These are phyloP conservation scores for Magnolia officinalis DNA, from an alignment of 164 flowering plant genomes.

Conservation along the genomic window DNA sequence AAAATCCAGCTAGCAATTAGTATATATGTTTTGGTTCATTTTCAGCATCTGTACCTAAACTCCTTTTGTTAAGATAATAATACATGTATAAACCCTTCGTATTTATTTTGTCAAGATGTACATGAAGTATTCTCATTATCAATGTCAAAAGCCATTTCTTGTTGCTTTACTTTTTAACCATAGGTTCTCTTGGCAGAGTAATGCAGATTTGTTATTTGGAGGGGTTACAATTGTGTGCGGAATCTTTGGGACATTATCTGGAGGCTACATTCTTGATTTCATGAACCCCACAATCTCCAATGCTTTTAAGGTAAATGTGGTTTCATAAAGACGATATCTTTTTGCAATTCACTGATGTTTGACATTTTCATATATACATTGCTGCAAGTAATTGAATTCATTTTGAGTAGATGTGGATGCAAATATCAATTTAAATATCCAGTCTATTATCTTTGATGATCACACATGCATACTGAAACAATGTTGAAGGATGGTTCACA, in stretches of 20 bases:
- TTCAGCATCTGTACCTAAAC: too few species aligned
- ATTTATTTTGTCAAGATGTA: neutral
- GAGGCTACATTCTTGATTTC: conserved; percentile 70
- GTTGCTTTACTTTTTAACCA: neutral
- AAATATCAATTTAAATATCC: neutral
- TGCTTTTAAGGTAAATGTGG: conserved; percentile 73
- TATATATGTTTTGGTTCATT: too few species aligned
- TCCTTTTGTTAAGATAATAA: neutral
- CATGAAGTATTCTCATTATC: neutral
- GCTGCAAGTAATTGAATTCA: neutral
- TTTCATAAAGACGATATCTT: neutral
- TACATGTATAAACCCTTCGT: neutral
- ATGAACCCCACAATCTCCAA: conserved; percentile 64
- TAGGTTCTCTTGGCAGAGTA: conserved; percentile 35
- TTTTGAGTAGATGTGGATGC: neutral
- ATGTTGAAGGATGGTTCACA: too few species aligned
- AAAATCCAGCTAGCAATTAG: too few species aligned
- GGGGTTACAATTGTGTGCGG: conserved; percentile 82
- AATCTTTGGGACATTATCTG: conserved; percentile 77
- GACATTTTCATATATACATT: neutral
- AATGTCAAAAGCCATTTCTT: neutral
- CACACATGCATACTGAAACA: neutral
- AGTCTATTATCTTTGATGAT: neutral
- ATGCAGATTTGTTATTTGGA: conserved; percentile 85
- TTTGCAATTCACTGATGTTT: neutral